Evolutionary conservation across 768 basidiomycete genomes (phyloP).

Genomic region (Gymnopilus junonius): DNA sequence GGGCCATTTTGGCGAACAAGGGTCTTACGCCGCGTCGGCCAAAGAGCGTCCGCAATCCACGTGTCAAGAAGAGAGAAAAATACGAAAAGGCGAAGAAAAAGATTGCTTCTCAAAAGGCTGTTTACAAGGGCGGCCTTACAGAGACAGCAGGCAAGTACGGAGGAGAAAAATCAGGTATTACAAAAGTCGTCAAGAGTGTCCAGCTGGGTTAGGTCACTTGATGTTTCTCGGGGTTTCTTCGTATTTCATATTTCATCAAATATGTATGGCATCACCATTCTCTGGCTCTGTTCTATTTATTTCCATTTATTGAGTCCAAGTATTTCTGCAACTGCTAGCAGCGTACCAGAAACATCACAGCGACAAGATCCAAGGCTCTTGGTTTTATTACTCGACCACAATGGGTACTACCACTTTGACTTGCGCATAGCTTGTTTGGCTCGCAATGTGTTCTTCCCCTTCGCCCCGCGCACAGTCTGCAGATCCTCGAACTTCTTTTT

Average conservation of each 20-base stretch:
- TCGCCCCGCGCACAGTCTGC: constrained; percentile 67
- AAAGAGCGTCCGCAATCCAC: constrained; percentile 92
- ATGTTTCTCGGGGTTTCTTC: neutral
- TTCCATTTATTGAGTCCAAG: neutral
- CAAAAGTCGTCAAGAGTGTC: constrained; percentile 86
- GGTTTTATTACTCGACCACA: neutral
- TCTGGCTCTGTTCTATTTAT: too few species aligned
- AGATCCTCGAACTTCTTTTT: constrained; percentile 89
- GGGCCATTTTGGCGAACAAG: constrained; percentile 91
- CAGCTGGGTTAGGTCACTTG: constrained; percentile 52
- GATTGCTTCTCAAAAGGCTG: constrained; percentile 84
- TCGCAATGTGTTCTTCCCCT: constrained; percentile 71
- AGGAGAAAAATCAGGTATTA: constrained; percentile 94
- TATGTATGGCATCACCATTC: neutral
- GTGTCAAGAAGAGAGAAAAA: constrained; percentile 93
- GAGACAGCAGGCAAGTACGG: constrained; percentile 76
- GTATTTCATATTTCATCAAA: neutral
- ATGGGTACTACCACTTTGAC: constrained; percentile 67
- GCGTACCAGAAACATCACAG: too few species aligned
- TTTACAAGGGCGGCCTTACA: constrained; percentile 88
- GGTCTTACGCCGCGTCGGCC: constrained; percentile 90
- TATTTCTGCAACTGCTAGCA: neutral
- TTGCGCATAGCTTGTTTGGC: constrained; percentile 65
- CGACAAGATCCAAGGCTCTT: neutral
- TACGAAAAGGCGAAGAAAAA: constrained; percentile 97